Evolutionary conservation across 208 protist species (phyloP), one percentile per base, ranked within the genome.

Genomic region (Porcisia hertigi): DNA sequence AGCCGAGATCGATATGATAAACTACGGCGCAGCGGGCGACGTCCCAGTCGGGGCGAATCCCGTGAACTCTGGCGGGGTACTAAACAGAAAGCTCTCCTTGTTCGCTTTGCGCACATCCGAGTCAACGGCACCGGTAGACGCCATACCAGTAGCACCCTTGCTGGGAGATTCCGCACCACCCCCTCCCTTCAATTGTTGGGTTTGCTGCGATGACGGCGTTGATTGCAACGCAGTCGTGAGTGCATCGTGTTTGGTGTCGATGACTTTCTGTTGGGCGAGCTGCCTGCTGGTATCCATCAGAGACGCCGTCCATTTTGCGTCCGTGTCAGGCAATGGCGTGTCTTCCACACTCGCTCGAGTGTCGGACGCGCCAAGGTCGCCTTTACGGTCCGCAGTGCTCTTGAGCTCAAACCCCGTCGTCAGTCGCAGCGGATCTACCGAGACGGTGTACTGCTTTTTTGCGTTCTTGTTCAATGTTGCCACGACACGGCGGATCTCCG

Each of bases 41-140:
- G 57, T 23, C 0, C 57, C 69, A 58, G 63, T 75, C 5, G 41
- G 47, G 25, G 71, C 53, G 52, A 96, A 96, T 1, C 89, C 92
- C 4, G 89, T 88, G 67, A 96, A 94, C 73, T 88, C 86, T 3
- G 92, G 92, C 30, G 92, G 92, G 8, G 92, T 96, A 66, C 81
- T 87, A 63, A 96, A 96, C 20, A 92, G 53, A 55, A 78, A 80
- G 59, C 82, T 87, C 60, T 84, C 73, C 45, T 86, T 78, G 45
- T 87, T 80, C 3, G 58, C 69, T 41, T 80, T 80, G 7, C 75
- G 67, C 34, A 79, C 80, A 54, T 79, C 70, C 25, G 80, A 84
- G 59, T 84, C 80, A 20, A 77, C 53, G 25, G 66, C 75, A 43
- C 71, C 65, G 25, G 64, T 67, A 30, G 71, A 81, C 11, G 65